Base-by-base conservation (phyloP, 2,329 filamentous ascomycete genomes). In the Paecilomyces fulvus region DNA sequence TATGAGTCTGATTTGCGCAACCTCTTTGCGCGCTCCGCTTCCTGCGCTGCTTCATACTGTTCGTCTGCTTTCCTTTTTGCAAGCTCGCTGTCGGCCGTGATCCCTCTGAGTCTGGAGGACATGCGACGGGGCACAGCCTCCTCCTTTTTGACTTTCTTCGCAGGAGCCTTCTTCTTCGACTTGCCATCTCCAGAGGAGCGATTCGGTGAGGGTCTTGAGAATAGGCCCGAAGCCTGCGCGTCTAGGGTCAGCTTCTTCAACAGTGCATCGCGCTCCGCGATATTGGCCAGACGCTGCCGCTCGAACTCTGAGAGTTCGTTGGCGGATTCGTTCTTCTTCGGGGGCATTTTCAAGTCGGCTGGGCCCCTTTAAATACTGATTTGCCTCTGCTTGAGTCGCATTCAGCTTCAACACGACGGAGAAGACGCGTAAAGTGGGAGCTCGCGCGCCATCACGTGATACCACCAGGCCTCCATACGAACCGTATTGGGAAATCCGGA, bases 251-350 rank as follows among this genome's bases (percentile, higher is more conserved):
- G 82, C 58, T 91, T 87, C 58, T 88, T 88, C 0, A 96, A 74
- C 0, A 96, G 80, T 69, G 87, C 89, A 71, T 92, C 87, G 64
- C 95, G 94, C 55, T 89, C 86, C 0, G 87, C 89, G 46, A 95
- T 95, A 63, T 96, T 96, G 59, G 91, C 90, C 14, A 90, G 82
- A 0, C 92, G 82, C 63, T 89, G 85, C 65, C 86, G 85, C 78
- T 96, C 92, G 72, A 95, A 96, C 43, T 90, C 89, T 72, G 89
- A 95, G 64, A 95, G 77, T 33, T 82, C 82, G 30, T 75, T 70
- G 65, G 80, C 21, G 12, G 56, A 67, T 12, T 72, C 71, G 46
- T 78, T 60, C 37, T 67, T 66, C 5, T 61, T 74, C 1, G 75
- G 68, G 1, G 80, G 71, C 80, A 84, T 83, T 33, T 70, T 58